Percentiles rank a stretch among this genome's conserved stretches.
These are phyloP conservation scores for Ophiocordyceps camponoti-floridani DNA, from an alignment of 2,329 filamentous ascomycete genomes.

Conservation along the genomic window DNA sequence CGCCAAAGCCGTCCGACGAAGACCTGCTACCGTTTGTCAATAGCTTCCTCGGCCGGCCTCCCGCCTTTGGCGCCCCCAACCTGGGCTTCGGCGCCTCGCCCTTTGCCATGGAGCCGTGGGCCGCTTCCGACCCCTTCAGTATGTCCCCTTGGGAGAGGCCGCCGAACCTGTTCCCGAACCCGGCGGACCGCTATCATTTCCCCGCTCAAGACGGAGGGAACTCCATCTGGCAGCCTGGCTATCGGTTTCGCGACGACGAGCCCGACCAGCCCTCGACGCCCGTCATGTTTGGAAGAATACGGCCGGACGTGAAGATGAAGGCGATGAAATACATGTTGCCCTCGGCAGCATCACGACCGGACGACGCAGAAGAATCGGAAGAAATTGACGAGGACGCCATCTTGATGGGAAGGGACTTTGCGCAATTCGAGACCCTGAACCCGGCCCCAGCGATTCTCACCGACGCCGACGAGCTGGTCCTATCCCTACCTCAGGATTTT, in stretches of 20 bases:
- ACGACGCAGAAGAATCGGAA: slow-evolving; percentile 4
- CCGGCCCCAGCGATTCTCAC: background rate
- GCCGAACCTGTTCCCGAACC: slow-evolving; percentile 3
- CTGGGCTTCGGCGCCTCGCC: slow-evolving; percentile 5
- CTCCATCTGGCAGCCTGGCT: slow-evolving; percentile 16
- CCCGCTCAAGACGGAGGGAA: slow-evolving; percentile 10
- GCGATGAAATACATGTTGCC: slow-evolving; percentile 1
- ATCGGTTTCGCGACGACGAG: slow-evolving; percentile 6
- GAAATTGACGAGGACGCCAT: slow-evolving; percentile 10
- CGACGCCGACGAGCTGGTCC: background rate
- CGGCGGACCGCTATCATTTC: slow-evolving; percentile 13
- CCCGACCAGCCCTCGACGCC: background rate
- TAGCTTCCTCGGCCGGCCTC: slow-evolving; percentile 2
- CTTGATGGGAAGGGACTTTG: slow-evolving; percentile 3
- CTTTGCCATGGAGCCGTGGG: slow-evolving; percentile 4
- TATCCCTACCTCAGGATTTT: background rate
- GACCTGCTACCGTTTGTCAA: slow-evolving; percentile 1
- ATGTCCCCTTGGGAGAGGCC: slow-evolving; percentile 1
- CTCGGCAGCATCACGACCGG: background rate
- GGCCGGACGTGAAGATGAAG: slow-evolving; percentile 2
- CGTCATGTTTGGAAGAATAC: background rate
- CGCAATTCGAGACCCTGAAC: background rate
- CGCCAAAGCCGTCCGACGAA: background rate
- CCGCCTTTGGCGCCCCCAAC: slow-evolving; percentile 6
- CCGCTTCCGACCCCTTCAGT: slow-evolving; percentile 1